These are phyloP conservation scores for Diutina scorzettiae DNA, from an alignment of 1,139 yeast genomes.

Conservation along the genomic window DNA sequence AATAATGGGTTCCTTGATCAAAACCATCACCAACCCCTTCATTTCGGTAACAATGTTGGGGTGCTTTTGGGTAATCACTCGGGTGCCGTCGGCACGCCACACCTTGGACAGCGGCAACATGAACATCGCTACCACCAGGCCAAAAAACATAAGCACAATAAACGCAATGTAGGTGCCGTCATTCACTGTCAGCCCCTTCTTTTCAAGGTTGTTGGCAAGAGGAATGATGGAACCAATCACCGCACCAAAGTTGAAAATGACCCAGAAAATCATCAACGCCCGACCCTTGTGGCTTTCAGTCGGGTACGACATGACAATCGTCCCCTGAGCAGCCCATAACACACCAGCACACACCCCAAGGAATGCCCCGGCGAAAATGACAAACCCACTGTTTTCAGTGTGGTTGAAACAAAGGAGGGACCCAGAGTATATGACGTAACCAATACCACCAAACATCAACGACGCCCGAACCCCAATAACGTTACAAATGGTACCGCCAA, in stretches of 20 bases:
- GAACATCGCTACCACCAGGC: constrained; percentile 32
- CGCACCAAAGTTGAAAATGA: constrained; percentile 52
- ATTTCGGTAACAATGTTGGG: constrained; percentile 40
- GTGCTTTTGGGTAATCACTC: constrained; percentile 30
- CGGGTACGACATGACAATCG: constrained; percentile 46
- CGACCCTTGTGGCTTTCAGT: constrained; percentile 43
- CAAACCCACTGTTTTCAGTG: constrained; percentile 39
- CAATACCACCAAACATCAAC: constrained; percentile 41
- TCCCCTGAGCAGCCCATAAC: constrained; percentile 54
- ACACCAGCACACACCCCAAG: constrained; percentile 46
- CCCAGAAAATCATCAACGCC: constrained; percentile 48
- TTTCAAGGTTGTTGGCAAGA: constrained; percentile 36
- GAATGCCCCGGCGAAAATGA: constrained; percentile 47
- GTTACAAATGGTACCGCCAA: constrained; percentile 50
- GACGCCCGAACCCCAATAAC: constrained; percentile 36
- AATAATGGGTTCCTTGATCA: constrained; percentile 35
- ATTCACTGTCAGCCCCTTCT: constrained; percentile 25
- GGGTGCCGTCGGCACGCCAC: constrained; percentile 40
- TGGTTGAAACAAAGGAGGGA: constrained; percentile 38
- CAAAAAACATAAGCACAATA: constrained; percentile 40
- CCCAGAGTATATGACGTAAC: constrained; percentile 44
- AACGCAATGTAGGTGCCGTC: constrained; percentile 50
- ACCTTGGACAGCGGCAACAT: constrained; percentile 42
- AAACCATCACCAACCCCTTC: constrained; percentile 24
- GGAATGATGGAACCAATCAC: constrained; percentile 47